Conservation (phyloP, 208 protist genomes). For the Leishmania amazonensis region DNA sequence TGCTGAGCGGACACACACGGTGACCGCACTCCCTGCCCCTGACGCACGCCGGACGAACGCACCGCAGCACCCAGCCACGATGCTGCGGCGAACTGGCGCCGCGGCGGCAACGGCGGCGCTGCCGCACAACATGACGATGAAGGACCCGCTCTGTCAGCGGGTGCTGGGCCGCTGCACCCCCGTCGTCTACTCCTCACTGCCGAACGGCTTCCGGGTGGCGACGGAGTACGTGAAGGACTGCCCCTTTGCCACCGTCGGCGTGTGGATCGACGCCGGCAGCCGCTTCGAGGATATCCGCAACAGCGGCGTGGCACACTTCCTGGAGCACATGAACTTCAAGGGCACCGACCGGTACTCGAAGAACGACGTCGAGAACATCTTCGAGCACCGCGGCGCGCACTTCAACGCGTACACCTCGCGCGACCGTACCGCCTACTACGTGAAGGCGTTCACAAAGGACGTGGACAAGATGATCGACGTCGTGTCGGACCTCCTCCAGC, state of each 20-base stretch:
- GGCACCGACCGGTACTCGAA: slow-evolving; percentile 94
- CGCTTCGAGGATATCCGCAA: slow-evolving; percentile 97
- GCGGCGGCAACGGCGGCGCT: not conserved
- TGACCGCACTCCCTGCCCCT: not conserved
- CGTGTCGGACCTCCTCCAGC: slow-evolving; percentile 97
- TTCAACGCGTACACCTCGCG: slow-evolving; percentile 99
- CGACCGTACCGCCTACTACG: slow-evolving; percentile 97
- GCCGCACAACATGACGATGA: slow-evolving; percentile 61
- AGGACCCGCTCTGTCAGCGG: slow-evolving; percentile 48
- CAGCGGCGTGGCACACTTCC: slow-evolving; percentile 98
- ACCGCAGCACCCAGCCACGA: not conserved
- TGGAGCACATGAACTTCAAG: slow-evolving; percentile 99
- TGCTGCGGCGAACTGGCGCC: slow-evolving; percentile 20
- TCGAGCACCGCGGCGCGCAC: slow-evolving; percentile 97
- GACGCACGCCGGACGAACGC: not conserved
- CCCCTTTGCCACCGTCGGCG: slow-evolving; percentile 95
- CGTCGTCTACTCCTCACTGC: slow-evolving; percentile 91
- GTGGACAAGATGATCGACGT: slow-evolving; percentile 95
- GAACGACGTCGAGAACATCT: slow-evolving; percentile 90
- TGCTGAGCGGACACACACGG: too few relatives aligned
- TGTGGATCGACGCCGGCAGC: slow-evolving; percentile 98
- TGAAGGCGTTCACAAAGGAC: slow-evolving; percentile 95
- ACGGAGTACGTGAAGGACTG: slow-evolving; percentile 92
- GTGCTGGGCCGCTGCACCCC: slow-evolving; percentile 69
- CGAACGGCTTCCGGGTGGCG: slow-evolving; percentile 97